phyloP scores from a whole-genome alignment of 306 rosid species.

The peach (Prunus persica) region Prunus_persica_NCBIv2 NC_034009.1:14725001-14725500 shows the following conservation, averaged over 20 bases:
- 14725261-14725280: conserved; percentile 75
- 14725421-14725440: conserved; percentile 18
- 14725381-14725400: conserved; percentile 15
- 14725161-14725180: conserved; percentile 58
- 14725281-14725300: conserved; percentile 70
- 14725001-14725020: conserved; percentile 66
- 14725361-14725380: conserved; percentile 11
- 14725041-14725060: conserved; percentile 68
- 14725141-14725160: conserved; percentile 64
- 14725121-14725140: conserved; percentile 52
- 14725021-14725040: conserved; percentile 55
- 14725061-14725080: conserved; percentile 64
- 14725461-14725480: conserved; percentile 19
- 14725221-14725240: conserved; percentile 76
- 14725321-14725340: conserved; percentile 34
- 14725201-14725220: conserved; percentile 65
- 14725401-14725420: conserved; percentile 22
- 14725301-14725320: conserved; percentile 86
- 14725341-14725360: conserved; percentile 14
- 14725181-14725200: conserved; percentile 86
- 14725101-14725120: conserved; percentile 67
- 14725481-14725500: conserved; percentile 40
- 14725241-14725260: conserved; percentile 74
- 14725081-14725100: conserved; percentile 83
- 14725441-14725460: conserved; percentile 23